phyloP scores from a whole-genome alignment of 2,329 filamentous ascomycete genomes.

The Ophiostoma triangulosporum region DNA sequence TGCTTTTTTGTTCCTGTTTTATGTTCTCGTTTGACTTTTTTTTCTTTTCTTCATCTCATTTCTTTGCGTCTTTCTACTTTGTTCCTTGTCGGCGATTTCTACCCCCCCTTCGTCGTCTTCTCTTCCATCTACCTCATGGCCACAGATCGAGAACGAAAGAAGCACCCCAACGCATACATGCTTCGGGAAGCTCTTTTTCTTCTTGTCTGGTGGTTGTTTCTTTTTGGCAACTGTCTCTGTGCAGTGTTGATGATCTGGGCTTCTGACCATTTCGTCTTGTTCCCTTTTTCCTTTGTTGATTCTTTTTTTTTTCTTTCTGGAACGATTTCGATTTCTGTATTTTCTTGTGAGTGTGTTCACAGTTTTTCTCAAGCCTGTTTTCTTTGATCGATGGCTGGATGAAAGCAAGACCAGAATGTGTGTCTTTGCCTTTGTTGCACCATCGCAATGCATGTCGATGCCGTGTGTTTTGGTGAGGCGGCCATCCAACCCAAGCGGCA shows the following conservation, averaged over 20 bases:
- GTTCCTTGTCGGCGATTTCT: not conserved
- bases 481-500: not conserved
- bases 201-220: not conserved
- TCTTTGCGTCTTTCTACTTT: not conserved
- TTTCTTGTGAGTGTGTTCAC: slow-evolving; percentile 1
- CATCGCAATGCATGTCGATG: not conserved
- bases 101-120: not conserved
- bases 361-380: not conserved
- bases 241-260: not conserved
- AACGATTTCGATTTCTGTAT: not conserved
- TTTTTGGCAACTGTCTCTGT: not conserved
- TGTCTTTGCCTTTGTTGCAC: not conserved
- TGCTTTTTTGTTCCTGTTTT: not conserved
- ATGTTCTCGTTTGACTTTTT: too few relatives aligned
- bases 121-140: not conserved
- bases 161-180: not conserved
- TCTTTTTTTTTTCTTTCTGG: not conserved
- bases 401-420: not conserved
- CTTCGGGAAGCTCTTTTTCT: not conserved
- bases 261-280: not conserved
- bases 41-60: not conserved
- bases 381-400: not conserved
- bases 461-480: not conserved
- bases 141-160: not conserved
- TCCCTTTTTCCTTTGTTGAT: not conserved